These are phyloP conservation scores for Suillus sp. DNA, from an alignment of 768 basidiomycete species.

Conservation along the genomic window DNA sequence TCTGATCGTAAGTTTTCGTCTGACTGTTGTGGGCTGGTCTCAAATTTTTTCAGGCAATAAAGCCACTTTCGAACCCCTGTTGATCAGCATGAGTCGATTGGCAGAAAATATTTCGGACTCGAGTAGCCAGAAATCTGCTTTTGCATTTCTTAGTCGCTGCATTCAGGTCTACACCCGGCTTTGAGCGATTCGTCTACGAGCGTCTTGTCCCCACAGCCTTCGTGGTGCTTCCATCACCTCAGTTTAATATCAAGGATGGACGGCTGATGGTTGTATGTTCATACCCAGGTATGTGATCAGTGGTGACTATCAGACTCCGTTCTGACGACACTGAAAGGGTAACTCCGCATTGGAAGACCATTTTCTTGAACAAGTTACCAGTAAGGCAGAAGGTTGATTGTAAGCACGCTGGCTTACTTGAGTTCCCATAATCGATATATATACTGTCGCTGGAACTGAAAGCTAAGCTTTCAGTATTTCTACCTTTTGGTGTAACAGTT, in stretches of 20 bases:
- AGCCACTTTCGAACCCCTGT: conserved; percentile 66
- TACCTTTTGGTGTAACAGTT: no score
- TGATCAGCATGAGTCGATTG: conserved; percentile 71
- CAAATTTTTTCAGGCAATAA: conserved; percentile 52
- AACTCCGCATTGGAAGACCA: no score
- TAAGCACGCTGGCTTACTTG: no score
- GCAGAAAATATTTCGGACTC: conserved; percentile 80
- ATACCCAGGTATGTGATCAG: no score
- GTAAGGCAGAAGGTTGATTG: no score
- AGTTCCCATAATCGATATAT: no score
- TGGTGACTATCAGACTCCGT: no score
- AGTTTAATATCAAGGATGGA: conserved; percentile 88
- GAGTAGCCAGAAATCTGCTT: conserved; percentile 73
- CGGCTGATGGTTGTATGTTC: conserved; percentile 74
- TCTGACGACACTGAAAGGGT: no score
- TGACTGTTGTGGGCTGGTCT: conserved; percentile 14
- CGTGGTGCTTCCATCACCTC: conserved; percentile 35
- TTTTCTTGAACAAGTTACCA: no score
- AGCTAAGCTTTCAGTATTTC: no score
- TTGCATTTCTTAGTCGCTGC: conserved; percentile 74
- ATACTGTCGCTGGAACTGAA: no score
- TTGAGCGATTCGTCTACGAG: conserved; percentile 91
- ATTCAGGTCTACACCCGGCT: conserved; percentile 83
- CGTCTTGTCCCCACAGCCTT: conserved; percentile 35
- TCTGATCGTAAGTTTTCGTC: conserved; percentile 67